phyloP scores from a whole-genome alignment of 1,284 basidiomycete genomes.

The Austroboletus rostrupii region DNA sequence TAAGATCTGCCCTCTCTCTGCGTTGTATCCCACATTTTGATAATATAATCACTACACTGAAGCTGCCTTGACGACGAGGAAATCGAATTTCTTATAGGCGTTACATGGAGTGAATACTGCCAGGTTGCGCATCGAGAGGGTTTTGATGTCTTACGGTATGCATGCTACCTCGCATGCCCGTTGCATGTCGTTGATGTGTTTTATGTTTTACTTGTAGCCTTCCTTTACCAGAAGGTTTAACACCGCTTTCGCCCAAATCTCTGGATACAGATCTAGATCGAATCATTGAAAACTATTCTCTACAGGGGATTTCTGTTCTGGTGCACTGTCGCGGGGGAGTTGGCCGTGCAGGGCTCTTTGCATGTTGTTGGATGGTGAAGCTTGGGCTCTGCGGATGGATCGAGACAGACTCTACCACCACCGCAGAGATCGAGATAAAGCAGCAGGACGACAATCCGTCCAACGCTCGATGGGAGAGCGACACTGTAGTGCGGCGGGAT shows the following conservation, averaged over 20 bases:
- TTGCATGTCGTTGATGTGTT: conserved; percentile 1
- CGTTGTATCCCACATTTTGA: neutral
- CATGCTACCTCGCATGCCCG: neutral
- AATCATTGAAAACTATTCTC: conserved; percentile 73
- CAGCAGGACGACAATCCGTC: neutral
- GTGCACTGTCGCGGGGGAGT: conserved; percentile 95
- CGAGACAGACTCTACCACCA: conserved; percentile 23
- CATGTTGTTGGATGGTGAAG: conserved; percentile 91
- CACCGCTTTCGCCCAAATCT: conserved; percentile 60
- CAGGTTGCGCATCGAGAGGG: conserved; percentile 59
- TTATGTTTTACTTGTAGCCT: conserved; percentile 43
- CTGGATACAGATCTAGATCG: conserved; percentile 72
- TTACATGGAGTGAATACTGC: conserved; percentile 78
- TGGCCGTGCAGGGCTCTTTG: conserved; percentile 89
- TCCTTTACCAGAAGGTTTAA: conserved; percentile 89
- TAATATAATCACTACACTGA: neutral
- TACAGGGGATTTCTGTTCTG: conserved; percentile 72
- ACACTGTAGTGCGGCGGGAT: conserved; percentile 34
- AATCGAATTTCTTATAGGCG: conserved; percentile 72
- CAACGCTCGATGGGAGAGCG: conserved; percentile 16
- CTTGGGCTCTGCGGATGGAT: conserved; percentile 82
- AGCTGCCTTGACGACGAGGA: conserved; percentile 89
- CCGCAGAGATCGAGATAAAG: conserved; percentile 7
- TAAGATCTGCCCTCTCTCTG: conserved; percentile 25
- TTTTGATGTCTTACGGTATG: conserved; percentile 68